These are phyloP conservation scores for Sesbania bispinosa DNA, from an alignment of 306 rosid genomes.

Conservation along the genomic window DNA sequence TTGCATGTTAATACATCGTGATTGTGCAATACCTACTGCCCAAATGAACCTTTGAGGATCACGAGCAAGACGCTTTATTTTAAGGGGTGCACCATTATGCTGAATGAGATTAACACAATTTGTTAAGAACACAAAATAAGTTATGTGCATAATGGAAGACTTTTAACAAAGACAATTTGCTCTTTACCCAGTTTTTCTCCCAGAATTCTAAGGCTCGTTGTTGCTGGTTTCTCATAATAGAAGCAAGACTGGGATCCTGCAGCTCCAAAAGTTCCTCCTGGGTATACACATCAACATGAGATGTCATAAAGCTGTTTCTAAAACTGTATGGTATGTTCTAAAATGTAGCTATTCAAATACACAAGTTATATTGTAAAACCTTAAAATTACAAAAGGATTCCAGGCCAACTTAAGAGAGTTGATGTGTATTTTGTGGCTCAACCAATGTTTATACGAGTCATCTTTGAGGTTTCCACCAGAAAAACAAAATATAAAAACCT, in stretches of 20 bases:
- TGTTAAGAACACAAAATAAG: conserved; percentile 10
- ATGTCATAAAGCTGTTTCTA: neutral
- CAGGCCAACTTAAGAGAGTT: neutral
- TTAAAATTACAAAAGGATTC: neutral
- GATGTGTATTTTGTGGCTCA: neutral
- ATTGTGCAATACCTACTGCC: conserved; percentile 87
- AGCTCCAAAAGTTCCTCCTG: conserved; percentile 89
- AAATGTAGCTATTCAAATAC: neutral
- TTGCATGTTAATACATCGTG: conserved; percentile 81
- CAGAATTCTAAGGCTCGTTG: conserved; percentile 68
- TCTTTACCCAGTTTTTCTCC: conserved; percentile 81
- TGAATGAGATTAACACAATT: conserved; percentile 32
- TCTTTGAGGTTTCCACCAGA: neutral
- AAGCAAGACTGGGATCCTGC: conserved; percentile 78
- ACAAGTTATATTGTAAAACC: neutral
- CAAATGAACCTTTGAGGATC: conserved; percentile 81
- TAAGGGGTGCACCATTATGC: conserved; percentile 83
- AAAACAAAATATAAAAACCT: neutral
- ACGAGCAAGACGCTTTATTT: conserved; percentile 83
- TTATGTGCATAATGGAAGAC: conserved; percentile 4
- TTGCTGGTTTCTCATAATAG: conserved; percentile 64
- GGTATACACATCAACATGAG: conserved; percentile 26
- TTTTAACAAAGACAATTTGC: conserved; percentile 20
- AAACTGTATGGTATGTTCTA: neutral
- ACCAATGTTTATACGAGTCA: neutral